Percentiles rank a stretch among this genome's conserved stretches.
Conservation (phyloP, 2,329 filamentous ascomycete species). For the Colletotrichum navitas region DNA sequence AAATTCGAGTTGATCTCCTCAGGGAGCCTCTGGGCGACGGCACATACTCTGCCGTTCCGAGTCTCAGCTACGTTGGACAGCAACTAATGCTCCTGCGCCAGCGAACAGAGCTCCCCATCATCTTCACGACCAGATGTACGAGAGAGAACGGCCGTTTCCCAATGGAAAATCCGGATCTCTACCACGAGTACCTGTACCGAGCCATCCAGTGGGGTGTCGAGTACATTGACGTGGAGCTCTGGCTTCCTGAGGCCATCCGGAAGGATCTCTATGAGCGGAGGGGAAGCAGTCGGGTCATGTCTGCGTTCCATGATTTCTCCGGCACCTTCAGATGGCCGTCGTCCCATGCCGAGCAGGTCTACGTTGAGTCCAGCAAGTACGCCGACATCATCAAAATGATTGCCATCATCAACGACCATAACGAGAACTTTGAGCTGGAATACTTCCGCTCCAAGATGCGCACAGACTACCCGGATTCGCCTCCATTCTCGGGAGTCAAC, state of each 20-base stretch:
- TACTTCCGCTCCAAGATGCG: constrained; percentile 86
- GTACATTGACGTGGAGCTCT: constrained; percentile 90
- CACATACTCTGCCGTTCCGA: constrained; percentile 75
- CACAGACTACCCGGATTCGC: constrained; percentile 74
- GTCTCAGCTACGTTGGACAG: constrained; percentile 85
- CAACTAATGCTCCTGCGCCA: constrained; percentile 88
- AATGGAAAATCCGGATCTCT: constrained; percentile 81
- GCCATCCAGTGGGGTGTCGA: constrained; percentile 92
- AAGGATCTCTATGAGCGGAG: constrained; percentile 75
- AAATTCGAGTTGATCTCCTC: constrained; percentile 85
- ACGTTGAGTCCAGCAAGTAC: constrained; percentile 77
- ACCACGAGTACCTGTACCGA: constrained; percentile 83
- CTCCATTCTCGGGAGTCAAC: constrained; percentile 85
- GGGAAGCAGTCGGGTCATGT: constrained; percentile 87
- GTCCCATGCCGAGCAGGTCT: constrained; percentile 77
- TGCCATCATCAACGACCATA: constrained; percentile 82
- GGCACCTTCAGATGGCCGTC: constrained; percentile 88
- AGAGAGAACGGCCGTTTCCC: constrained; percentile 87
- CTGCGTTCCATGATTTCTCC: constrained; percentile 92
- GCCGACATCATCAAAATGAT: constrained; percentile 95
- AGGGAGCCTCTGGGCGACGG: constrained; percentile 77
- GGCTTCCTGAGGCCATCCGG: constrained; percentile 84
- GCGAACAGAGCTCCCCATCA: constrained; percentile 88
- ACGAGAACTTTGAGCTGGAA: constrained; percentile 91
- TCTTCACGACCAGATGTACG: constrained; percentile 87